A percentile compares a stretch with the other conserved stretches of the same genome.
Conservation (phyloP, 768 basidiomycete species). For the Boletus rubescentipes region DNA sequence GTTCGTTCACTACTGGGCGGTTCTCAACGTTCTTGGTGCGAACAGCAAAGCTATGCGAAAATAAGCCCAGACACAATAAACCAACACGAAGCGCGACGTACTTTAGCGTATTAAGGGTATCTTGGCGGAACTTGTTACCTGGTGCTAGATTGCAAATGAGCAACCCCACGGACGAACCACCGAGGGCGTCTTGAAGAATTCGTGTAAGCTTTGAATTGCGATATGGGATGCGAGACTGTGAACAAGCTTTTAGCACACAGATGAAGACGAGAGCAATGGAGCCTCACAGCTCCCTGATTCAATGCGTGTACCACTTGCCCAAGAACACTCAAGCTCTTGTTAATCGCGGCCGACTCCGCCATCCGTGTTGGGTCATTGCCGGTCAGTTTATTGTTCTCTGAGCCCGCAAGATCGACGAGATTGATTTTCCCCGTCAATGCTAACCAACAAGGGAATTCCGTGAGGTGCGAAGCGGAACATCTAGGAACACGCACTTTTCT, state of each 20-base stretch:
- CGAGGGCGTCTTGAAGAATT: conserved; percentile 87
- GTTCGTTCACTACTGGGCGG: conserved; percentile 74
- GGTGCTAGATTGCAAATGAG: conserved; percentile 89
- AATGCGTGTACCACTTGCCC: conserved; percentile 88
- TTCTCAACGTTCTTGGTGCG: conserved; percentile 88
- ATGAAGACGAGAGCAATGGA: background rate
- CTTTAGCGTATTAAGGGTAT: conserved; percentile 93
- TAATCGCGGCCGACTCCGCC: conserved; percentile 87
- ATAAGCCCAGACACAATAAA: background rate
- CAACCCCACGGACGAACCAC: conserved; percentile 75
- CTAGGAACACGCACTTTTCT: conserved; percentile 47
- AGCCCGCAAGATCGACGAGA: conserved; percentile 87
- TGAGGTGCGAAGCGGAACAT: background rate
- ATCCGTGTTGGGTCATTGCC: conserved; percentile 87
- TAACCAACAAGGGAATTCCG: conserved; percentile 24
- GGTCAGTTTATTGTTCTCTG: conserved; percentile 89
- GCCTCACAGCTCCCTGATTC: conserved; percentile 62
- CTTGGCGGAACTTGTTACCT: conserved; percentile 76
- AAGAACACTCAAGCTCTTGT: conserved; percentile 82
- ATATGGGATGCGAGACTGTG: conserved; percentile 78
- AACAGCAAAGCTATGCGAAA: conserved; percentile 62
- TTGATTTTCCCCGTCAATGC: conserved; percentile 77
- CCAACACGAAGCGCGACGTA: conserved; percentile 33
- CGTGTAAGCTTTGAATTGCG: conserved; percentile 88
- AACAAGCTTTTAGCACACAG: conserved; percentile 7